phyloP scores from a whole-genome alignment of 148 eudicot species.

The Selenicereus undatus region DNA sequence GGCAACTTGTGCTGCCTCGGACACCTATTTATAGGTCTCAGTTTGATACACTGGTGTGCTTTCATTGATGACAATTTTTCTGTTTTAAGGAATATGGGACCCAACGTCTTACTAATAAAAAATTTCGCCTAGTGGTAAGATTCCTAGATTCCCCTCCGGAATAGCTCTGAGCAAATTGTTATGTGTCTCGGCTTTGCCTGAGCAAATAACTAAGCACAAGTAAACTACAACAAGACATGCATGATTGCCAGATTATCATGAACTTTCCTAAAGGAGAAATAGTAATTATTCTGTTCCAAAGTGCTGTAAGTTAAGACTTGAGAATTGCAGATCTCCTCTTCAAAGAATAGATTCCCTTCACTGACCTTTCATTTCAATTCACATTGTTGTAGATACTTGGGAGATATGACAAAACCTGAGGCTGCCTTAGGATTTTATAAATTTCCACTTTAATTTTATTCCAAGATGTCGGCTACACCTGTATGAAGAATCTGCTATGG shows the following conservation, averaged over 20 bases:
- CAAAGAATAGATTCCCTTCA: conserved; percentile 16
- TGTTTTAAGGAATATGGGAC: conserved; percentile 18
- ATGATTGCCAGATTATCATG: background rate
- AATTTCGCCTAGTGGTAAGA: conserved; percentile 3
- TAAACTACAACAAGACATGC: conserved; percentile 13
- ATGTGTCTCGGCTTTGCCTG: conserved; percentile 5
- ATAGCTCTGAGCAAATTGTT: background rate
- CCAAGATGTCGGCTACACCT: background rate
- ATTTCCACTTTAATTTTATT: background rate
- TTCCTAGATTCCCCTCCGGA: conserved; percentile 11
- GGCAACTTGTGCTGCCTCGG: conserved; percentile 8
- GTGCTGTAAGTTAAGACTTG: background rate
- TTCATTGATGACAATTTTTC: background rate
- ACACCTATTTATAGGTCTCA: conserved; percentile 27
- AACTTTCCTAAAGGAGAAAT: conserved; percentile 10
- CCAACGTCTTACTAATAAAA: background rate
- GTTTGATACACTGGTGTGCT: background rate
- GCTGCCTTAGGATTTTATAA: conserved; percentile 3
- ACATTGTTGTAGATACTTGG: conserved; percentile 16
- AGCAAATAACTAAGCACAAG: conserved; percentile 13
- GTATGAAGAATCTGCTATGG: conserved; percentile 22
- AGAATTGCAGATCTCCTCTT: conserved; percentile 16
- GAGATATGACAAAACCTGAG: conserved; percentile 24
- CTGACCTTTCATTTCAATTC: conserved; percentile 18
- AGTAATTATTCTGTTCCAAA: background rate